phyloP scores from a whole-genome alignment of 106 monocot genomes.

The Cymbidium sinense region DNA sequence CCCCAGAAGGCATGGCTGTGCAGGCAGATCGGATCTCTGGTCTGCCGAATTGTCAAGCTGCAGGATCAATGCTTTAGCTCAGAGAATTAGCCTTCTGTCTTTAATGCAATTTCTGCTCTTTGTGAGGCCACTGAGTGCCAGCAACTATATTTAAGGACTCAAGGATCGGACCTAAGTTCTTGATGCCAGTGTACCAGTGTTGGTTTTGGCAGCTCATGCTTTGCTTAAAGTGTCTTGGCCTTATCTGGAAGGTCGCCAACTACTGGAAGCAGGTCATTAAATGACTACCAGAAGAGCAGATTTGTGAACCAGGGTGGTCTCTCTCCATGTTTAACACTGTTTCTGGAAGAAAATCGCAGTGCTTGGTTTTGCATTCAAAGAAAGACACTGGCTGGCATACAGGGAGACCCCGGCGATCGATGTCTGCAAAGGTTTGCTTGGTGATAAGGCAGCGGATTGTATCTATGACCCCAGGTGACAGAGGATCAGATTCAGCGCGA shows the following conservation, averaged over 20 bases:
- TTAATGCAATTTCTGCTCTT: slow-evolving; percentile 29
- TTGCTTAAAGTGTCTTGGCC: slow-evolving; percentile 59
- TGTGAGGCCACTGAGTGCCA: slow-evolving; percentile 44
- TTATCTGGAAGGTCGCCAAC: slow-evolving; percentile 47
- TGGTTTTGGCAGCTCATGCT: slow-evolving; percentile 59
- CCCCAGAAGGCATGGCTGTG: slow-evolving; percentile 40
- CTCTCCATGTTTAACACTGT: slow-evolving; percentile 65
- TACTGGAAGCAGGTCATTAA: slow-evolving; percentile 70
- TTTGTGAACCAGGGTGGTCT: slow-evolving; percentile 53
- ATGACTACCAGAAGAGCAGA: slow-evolving; percentile 67
- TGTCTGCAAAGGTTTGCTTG: slow-evolving; percentile 54
- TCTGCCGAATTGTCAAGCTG: slow-evolving; percentile 58
- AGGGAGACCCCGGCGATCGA: slow-evolving; percentile 60
- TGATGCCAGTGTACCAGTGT: slow-evolving; percentile 61
- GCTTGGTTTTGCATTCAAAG: slow-evolving; percentile 66
- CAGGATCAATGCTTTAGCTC: slow-evolving; percentile 60
- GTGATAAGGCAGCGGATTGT: slow-evolving; percentile 47
- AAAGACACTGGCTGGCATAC: slow-evolving; percentile 65
- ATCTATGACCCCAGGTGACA: slow-evolving; percentile 60
- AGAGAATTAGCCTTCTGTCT: slow-evolving; percentile 28
- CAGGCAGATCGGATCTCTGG: slow-evolving; percentile 41
- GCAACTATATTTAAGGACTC: slow-evolving; percentile 43
- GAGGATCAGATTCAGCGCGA: slow-evolving; percentile 60
- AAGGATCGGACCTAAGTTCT: slow-evolving; percentile 48
- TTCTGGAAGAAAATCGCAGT: slow-evolving; percentile 58